A percentile compares a stretch with the other conserved stretches of the same genome.
Conservation (phyloP, 2,329 filamentous ascomycete species). For the Amauroascus niger region DNA sequence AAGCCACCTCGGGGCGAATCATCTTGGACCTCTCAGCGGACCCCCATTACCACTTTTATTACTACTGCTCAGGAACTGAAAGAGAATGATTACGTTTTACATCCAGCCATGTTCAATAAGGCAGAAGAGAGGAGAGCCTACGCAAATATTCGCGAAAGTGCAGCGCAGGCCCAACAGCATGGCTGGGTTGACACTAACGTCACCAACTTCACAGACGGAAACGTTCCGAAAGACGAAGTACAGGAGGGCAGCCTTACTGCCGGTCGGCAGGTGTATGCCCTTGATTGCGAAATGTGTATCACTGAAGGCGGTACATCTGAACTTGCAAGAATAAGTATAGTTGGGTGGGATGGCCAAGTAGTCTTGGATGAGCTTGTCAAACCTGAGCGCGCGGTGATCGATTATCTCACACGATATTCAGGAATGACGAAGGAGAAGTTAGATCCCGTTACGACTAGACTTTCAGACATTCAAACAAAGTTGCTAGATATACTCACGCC, state of each 20-base stretch:
- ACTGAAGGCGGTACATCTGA: constrained; percentile 70
- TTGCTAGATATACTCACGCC: constrained; percentile 58
- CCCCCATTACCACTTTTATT: constrained; percentile 71
- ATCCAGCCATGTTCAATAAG: constrained; percentile 61
- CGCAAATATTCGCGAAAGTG: constrained; percentile 44
- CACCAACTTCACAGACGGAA: constrained; percentile 54
- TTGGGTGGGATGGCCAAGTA: constrained; percentile 74
- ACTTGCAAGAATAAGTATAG: constrained; percentile 76
- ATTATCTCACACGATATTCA: constrained; percentile 86
- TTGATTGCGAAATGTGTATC: constrained; percentile 98
- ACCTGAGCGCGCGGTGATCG: constrained; percentile 73
- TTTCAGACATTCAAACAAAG: constrained; percentile 69
- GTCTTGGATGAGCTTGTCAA: constrained; percentile 88
- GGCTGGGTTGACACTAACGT: constrained; percentile 81
- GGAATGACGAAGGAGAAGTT: constrained; percentile 86
- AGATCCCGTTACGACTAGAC: constrained; percentile 68
- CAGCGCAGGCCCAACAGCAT: constrained; percentile 42
- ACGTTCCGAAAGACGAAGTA: constrained; percentile 59
- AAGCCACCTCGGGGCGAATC: constrained; percentile 54
- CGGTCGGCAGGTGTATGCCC: constrained; percentile 65
- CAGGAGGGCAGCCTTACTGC: constrained; percentile 74
- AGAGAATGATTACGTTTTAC: constrained; percentile 74
- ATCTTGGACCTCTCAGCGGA: constrained; percentile 63
- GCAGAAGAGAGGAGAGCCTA: constrained; percentile 47
- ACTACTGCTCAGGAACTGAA: constrained; percentile 61